Conservation (phyloP, 108 stramenopile species). For the Cyclostephanos tholiformis region DNA sequence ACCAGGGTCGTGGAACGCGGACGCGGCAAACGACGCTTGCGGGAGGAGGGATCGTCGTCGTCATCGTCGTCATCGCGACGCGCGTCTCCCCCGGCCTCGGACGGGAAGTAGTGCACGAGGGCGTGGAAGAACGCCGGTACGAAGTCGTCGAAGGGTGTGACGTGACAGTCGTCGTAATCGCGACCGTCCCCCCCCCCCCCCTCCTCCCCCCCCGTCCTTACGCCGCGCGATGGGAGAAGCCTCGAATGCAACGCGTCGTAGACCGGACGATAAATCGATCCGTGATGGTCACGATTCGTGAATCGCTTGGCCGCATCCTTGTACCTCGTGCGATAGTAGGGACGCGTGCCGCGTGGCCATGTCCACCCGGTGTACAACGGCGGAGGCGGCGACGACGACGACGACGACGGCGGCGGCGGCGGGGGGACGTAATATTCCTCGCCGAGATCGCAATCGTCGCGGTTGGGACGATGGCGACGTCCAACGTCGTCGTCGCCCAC, state of each 20-base stretch:
- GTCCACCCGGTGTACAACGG: conserved; percentile 80
- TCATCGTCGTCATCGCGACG: not conserved
- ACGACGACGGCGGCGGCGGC: not conserved
- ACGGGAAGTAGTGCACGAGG: conserved; percentile 51
- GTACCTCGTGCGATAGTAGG: conserved; percentile 78
- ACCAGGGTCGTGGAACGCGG: conserved; percentile 58
- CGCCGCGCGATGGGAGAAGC: conserved; percentile 12
- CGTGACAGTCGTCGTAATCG: conserved; percentile 8
- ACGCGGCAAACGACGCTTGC: conserved; percentile 6
- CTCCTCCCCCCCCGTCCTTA: not conserved
- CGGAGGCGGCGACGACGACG: conserved; percentile 69
- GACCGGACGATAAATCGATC: conserved; percentile 54
- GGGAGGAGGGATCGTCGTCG: not conserved
- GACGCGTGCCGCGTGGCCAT: conserved; percentile 67
- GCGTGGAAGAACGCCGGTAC: conserved; percentile 82
- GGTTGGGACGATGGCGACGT: too few species aligned
- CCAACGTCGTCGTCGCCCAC: too few species aligned
- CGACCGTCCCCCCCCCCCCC: not conserved
- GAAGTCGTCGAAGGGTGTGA: conserved; percentile 43
- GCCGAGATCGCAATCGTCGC: not conserved
- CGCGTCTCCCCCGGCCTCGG: not conserved
- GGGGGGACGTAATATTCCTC: not conserved
- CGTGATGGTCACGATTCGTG: conserved; percentile 47
- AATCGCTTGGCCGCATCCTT: conserved; percentile 65
- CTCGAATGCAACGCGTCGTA: conserved; percentile 40